These are phyloP conservation scores for Fomitopsis palustris DNA, from an alignment of 1,284 basidiomycete species.

Conservation along the genomic window DNA sequence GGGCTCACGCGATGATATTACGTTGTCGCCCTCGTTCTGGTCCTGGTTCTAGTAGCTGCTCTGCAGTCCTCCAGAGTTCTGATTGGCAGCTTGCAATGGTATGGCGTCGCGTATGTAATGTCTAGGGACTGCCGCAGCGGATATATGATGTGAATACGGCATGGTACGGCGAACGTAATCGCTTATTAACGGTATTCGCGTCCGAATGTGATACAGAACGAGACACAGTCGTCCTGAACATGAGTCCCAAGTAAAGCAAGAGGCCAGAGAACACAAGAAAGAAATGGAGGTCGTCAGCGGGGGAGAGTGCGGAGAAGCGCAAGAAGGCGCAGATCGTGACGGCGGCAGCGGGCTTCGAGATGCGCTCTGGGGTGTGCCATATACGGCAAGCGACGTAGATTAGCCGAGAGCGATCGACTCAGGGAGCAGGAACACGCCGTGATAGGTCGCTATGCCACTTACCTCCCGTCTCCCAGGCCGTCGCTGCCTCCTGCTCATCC, in stretches of 20 bases:
- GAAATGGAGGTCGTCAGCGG: too few relatives aligned
- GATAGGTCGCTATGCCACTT: not conserved
- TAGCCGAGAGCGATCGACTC: not conserved
- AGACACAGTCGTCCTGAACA: too few relatives aligned
- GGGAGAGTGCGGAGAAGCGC: not conserved
- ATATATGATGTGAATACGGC: too few relatives aligned
- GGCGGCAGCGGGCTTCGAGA: not conserved
- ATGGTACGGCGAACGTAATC: too few relatives aligned
- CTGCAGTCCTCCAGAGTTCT: not conserved
- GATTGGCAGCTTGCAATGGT: not conserved
- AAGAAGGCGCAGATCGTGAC: not conserved
- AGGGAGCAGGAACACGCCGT: not conserved
- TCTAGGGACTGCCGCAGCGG: too few relatives aligned
- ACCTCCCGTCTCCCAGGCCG: not conserved
- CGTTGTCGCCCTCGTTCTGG: not conserved
- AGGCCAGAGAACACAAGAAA: too few relatives aligned
- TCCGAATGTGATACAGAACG: too few relatives aligned
- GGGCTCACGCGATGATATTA: not conserved
- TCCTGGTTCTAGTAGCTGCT: not conserved
- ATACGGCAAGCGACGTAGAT: not conserved
- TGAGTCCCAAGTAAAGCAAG: too few relatives aligned
- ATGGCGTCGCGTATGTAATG: not conserved
- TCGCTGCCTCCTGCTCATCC: not conserved
- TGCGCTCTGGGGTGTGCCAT: not conserved
- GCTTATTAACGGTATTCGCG: too few relatives aligned